A percentile compares a stretch with the other conserved stretches of the same genome.
Conservation (phyloP, 202 grass and related monocot species). For the Musa balbisiana region DNA sequence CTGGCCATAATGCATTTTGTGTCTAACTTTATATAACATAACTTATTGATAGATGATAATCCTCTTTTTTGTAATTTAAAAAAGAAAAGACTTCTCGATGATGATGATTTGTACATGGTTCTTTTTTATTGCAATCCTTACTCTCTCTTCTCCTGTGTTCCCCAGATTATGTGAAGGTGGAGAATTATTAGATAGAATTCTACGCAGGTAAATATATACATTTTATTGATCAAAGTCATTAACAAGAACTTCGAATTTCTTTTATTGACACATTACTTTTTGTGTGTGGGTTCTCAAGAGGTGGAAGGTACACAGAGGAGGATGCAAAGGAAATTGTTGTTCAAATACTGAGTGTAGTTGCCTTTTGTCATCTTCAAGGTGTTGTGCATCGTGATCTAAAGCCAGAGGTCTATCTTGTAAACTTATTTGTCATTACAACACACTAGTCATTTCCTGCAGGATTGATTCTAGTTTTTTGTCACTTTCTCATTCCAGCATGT, state of each 20-base stretch:
- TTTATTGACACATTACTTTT: not conserved
- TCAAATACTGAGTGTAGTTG: slow-evolving; percentile 10
- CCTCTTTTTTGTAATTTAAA: not conserved
- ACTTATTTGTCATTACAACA: not conserved
- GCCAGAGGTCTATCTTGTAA: slow-evolving; percentile 3
- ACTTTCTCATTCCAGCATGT: not conserved
- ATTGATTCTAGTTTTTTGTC: not conserved
- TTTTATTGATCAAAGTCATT: not conserved
- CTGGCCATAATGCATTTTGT: not conserved
- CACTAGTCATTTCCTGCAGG: not conserved
- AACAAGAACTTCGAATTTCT: not conserved
- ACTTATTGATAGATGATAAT: not conserved
- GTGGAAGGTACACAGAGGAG: slow-evolving; percentile 9
- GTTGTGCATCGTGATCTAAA: slow-evolving; percentile 15
- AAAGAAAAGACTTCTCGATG: not conserved
- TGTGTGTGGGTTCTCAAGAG: not conserved
- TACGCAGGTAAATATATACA: slow-evolving; percentile 4
- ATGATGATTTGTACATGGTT: not conserved
- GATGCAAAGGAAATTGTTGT: slow-evolving; percentile 8
- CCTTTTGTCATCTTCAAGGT: slow-evolving; percentile 18
- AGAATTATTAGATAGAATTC: slow-evolving; percentile 22
- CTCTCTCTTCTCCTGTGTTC: not conserved
- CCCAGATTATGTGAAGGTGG: slow-evolving; percentile 20
- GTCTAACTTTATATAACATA: not conserved
- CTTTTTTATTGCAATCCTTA: not conserved